Conservation (phyloP, 306 rosid species). For the Trichosanthes cucumerina region DNA sequence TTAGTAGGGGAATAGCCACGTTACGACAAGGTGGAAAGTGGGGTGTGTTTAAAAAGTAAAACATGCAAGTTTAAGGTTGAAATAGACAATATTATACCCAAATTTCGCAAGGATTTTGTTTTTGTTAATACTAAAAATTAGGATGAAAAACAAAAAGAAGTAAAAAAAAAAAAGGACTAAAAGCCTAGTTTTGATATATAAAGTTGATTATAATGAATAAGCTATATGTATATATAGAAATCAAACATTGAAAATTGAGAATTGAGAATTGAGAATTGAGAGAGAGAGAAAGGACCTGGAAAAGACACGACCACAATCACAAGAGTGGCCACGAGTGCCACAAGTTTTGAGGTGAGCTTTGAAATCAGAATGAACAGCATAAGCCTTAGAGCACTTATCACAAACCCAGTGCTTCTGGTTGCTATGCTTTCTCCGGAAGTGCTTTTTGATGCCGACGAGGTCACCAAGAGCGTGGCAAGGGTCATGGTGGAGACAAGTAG, state of each 20-base stretch:
- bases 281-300: constrained; percentile 47
- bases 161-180: too few species aligned
- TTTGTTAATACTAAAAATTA: too few species aligned
- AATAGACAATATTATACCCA: too few species aligned
- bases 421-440: constrained; percentile 80
- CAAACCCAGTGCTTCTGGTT: constrained; percentile 94
- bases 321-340: constrained; percentile 96
- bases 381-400: constrained; percentile 74
- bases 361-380: constrained; percentile 95
- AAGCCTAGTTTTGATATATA: too few species aligned
- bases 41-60: neutral
- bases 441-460: constrained; percentile 90
- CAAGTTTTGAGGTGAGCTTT: constrained; percentile 97
- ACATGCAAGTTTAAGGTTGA: neutral
- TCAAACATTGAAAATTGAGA: neutral
- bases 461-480: constrained; percentile 92
- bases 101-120: too few species aligned
- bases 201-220: too few species aligned
- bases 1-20: too few species aligned
- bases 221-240: too few species aligned
- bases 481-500: constrained; percentile 74
- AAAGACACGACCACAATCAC: constrained; percentile 98
- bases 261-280: neutral
- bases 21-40: neutral
- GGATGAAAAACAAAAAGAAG: too few species aligned